Base-by-base conservation (phyloP, 2,329 filamentous ascomycete genomes). In the Penicillium nordicum region DNA sequence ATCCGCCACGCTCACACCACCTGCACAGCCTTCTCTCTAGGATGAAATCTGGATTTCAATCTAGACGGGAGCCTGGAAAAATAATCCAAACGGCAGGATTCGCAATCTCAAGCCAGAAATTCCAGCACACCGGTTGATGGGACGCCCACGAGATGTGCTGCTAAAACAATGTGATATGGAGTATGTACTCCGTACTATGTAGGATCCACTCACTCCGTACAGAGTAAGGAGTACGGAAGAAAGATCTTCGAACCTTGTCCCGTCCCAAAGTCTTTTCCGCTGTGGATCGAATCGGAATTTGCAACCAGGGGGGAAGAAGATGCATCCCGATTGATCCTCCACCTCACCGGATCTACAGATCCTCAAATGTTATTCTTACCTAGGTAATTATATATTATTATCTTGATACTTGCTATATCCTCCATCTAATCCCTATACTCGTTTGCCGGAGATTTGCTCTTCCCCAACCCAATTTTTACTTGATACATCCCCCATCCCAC, bases 91-190 rank as follows among this genome's bases (percentile, higher is more conserved):
- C 2, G 10, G 9, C n/a, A 41, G 25, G 21, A 21, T 38, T 46
- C 21, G 16, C 14, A 29, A 30, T 11, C 16, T 5, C 16, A 44
- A 11, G 12, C 12, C 16, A n/a, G 12, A 47, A 23, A 38, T 47
- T 53, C 57, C 50, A 50, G 21, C 32, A 21, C 16, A 37, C 14
- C 42, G 51, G 54, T 61, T 51, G 34, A 54, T 16, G 46, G 45
- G 47, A 29, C 2, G 16, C 40, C 51, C 55, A 58, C 48, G 41
- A 58, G 49, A 36, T 30, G 30, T 52, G 34, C 40, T 30, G 37
- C 56, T 56, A 42, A 32, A 32, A 53, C 14, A 9, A 8, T 25
- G 41, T 37, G 32, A 36, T 41, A 47, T 30, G 12, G 5, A 25
- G 21, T 10, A 27, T 25, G n/a, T 40, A 8, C 25, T 25, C 21